phyloP scores from a whole-genome alignment of 352 stramenopile species.

The Nothophytophthora sp. region DNA sequence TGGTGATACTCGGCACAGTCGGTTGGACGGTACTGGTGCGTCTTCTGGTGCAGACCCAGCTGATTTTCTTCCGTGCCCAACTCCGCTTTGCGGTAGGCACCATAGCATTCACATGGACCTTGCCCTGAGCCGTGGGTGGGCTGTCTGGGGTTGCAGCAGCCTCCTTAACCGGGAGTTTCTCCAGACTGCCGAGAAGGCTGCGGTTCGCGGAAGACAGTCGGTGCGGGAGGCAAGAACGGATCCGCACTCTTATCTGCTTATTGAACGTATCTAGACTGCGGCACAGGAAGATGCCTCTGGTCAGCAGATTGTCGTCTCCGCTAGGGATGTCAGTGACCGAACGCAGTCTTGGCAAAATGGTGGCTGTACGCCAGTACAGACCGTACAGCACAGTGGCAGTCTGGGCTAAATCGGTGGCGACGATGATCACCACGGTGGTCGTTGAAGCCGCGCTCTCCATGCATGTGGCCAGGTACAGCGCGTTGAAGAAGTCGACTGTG shows the following conservation, averaged over 20 bases:
- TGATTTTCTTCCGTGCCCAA: too few relatives aligned
- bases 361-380: neutral
- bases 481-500: conserved; percentile 26
- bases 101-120: too few relatives aligned
- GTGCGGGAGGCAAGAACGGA: neutral
- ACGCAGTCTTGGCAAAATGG: neutral
- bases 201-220: neutral
- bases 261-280: neutral
- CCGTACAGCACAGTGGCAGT: neutral
- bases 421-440: conserved; percentile 6
- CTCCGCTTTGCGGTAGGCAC: too few relatives aligned
- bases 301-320: neutral
- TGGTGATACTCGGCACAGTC: too few relatives aligned
- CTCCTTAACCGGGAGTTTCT: neutral
- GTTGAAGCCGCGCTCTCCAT: conserved; percentile 24
- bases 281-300: neutral
- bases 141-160: too few relatives aligned
- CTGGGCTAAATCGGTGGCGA: conserved; percentile 6
- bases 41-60: too few relatives aligned
- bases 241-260: neutral
- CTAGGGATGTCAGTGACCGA: neutral
- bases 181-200: neutral
- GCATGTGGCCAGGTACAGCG: conserved; percentile 25
- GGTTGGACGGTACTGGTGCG: too few relatives aligned
- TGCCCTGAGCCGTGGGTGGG: too few relatives aligned